Conservation (phyloP, 169 alveolate species). For the Babesia ovis region DNA sequence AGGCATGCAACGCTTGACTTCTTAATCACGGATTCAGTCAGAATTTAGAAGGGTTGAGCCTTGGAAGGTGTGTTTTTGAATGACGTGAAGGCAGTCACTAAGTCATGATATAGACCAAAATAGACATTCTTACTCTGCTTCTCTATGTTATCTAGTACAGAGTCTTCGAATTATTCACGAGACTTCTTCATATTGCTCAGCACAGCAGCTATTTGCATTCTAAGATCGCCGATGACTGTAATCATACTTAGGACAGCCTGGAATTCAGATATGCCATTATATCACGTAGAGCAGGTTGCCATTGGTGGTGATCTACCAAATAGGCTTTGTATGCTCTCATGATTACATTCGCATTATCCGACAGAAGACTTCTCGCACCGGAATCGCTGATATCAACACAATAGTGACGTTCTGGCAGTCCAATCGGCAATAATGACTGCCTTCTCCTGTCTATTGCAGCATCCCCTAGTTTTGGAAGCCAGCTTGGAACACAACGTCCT, state of each 20-base stretch:
- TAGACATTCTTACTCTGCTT: conserved; percentile 16
- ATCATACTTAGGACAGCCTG: background rate
- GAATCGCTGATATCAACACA: background rate
- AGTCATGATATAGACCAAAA: background rate
- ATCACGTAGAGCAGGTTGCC: conserved; percentile 19
- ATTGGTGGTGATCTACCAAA: conserved; percentile 11
- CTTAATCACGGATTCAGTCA: too few relatives aligned
- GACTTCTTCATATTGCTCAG: conserved; percentile 18
- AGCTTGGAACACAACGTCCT: conserved; percentile 18
- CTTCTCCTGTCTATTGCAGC: conserved; percentile 18
- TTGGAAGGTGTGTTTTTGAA: background rate
- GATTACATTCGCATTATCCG: conserved; percentile 20
- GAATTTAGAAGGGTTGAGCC: too few relatives aligned
- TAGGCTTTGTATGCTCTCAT: conserved; percentile 35
- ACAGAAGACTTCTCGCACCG: conserved; percentile 8
- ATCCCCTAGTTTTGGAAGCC: conserved; percentile 38
- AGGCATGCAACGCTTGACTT: too few relatives aligned
- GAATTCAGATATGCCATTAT: conserved; percentile 11
- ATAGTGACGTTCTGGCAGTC: conserved; percentile 2
- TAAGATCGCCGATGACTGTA: conserved; percentile 13
- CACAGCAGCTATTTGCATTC: background rate
- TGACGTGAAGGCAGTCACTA: conserved; percentile 44
- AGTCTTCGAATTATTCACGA: conserved; percentile 58
- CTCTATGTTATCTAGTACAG: conserved; percentile 42
- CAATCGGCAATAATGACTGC: conserved; percentile 29